Percentiles rank a stretch among this genome's conserved stretches.
Conservation (phyloP, 441 rosid species). For the Corymbia citriodora region DNA sequence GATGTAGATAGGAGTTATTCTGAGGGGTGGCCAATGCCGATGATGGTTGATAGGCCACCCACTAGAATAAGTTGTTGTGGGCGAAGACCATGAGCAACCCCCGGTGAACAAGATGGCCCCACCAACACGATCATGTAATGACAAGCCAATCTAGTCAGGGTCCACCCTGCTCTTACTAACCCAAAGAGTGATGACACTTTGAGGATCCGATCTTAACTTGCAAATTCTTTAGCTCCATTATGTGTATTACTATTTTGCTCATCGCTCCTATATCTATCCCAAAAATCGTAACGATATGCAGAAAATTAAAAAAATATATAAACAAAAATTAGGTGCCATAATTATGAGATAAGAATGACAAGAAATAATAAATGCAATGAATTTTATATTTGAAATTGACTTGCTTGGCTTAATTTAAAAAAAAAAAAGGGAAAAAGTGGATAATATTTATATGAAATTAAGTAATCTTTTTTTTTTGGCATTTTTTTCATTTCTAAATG, state of each 20-base stretch:
- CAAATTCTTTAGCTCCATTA: background rate
- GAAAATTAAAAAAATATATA: too few species aligned
- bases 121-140: background rate
- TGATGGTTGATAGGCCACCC: too few species aligned
- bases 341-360: too few species aligned
- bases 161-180: accelerated
- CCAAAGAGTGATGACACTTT: background rate
- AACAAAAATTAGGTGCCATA: background rate
- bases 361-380: too few species aligned
- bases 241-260: background rate
- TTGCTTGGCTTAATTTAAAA: too few species aligned
- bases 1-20: background rate
- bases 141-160: background rate
- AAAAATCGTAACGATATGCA: background rate
- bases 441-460: too few species aligned
- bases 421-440: too few species aligned
- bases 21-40: background rate
- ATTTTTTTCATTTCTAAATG: too few species aligned
- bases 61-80: accelerated
- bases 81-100: background rate
- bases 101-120: too few species aligned
- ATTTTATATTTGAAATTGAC: too few species aligned
- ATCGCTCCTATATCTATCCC: background rate
- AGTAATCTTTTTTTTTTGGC: too few species aligned
- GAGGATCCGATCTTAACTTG: background rate